These are phyloP conservation scores for Pichia sp. DNA, from an alignment of 1,139 yeast genomes.

Conservation along the genomic window DNA sequence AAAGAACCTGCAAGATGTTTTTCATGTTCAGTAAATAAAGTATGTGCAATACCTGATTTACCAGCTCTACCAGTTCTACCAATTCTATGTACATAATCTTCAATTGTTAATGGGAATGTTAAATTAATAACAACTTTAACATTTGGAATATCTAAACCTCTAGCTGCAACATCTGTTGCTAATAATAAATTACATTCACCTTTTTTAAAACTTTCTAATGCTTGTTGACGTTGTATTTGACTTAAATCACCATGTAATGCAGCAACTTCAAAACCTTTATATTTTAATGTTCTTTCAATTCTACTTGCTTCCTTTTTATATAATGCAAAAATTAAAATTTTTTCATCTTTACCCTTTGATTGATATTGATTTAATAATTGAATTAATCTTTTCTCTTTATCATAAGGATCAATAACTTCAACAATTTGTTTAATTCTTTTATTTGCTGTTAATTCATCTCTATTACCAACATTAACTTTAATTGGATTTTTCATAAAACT, in stretches of 20 bases:
- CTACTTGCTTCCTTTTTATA: constrained; percentile 96
- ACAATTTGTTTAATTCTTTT: constrained; percentile 89
- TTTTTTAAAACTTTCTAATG: constrained; percentile 75
- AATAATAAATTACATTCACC: constrained; percentile 73
- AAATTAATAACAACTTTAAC: constrained; percentile 93
- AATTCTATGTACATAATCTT: constrained; percentile 95
- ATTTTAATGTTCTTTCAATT: constrained; percentile 67
- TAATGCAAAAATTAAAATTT: constrained; percentile 84
- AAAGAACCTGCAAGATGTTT: constrained; percentile 95
- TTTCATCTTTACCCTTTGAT: constrained; percentile 57
- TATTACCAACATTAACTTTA: constrained; percentile 86
- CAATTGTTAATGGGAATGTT: constrained; percentile 96
- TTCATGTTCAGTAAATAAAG: constrained; percentile 94
- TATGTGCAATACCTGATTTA: constrained; percentile 88
- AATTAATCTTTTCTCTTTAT: constrained; percentile 71
- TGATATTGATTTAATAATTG: constrained; percentile 72
- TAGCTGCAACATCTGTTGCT: constrained; percentile 98
- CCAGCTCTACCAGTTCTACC: constrained; percentile 99
- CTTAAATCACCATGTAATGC: constrained; percentile 96
- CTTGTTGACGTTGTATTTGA: constrained; percentile 87
- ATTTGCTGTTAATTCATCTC: constrained; percentile 91
- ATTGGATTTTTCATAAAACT: constrained; percentile 80
- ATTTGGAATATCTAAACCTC: constrained; percentile 97
- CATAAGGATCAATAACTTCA: constrained; percentile 81
- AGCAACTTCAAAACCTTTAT: constrained; percentile 74